phyloP scores from a whole-genome alignment of 768 basidiomycete genomes.

The Leccinum sublutescens region DNA sequence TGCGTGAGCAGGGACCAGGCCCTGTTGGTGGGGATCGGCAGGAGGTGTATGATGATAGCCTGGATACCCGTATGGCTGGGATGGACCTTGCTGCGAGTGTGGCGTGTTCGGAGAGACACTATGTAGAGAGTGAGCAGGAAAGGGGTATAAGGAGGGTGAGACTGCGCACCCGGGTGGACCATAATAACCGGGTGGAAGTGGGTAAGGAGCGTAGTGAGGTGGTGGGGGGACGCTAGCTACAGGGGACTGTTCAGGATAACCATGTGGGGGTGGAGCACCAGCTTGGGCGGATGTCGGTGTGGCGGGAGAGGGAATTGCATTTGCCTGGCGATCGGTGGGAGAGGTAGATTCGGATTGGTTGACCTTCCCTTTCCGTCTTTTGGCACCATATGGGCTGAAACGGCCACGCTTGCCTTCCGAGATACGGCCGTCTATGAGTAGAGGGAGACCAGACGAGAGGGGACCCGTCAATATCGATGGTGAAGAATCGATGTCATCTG shows the following conservation, averaged over 20 bases:
- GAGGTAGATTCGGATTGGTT: constrained; percentile 29
- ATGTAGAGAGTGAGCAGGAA: constrained; percentile 14
- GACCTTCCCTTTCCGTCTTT: constrained; percentile 40
- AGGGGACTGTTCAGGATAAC: constrained; percentile 30
- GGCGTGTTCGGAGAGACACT: constrained; percentile 23
- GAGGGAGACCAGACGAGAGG: constrained; percentile 45
- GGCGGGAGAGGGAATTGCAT: constrained; percentile 28
- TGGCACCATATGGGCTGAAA: constrained; percentile 43
- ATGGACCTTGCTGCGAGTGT: constrained; percentile 23
- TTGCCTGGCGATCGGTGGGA: constrained; percentile 29
- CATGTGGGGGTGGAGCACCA: constrained; percentile 24
- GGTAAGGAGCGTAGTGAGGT: constrained; percentile 34
- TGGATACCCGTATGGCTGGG: constrained; percentile 27
- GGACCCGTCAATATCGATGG: constrained; percentile 41
- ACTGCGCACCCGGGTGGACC: constrained; percentile 25
- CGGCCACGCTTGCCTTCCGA: constrained; percentile 46
- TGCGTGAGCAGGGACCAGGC: constrained; percentile 16
- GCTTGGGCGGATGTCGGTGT: constrained; percentile 29
- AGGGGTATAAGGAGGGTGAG: constrained; percentile 1
- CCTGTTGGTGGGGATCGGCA: constrained; percentile 29
- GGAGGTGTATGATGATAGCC: constrained; percentile 21
- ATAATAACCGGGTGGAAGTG: constrained; percentile 34
- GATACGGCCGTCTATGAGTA: constrained; percentile 47
- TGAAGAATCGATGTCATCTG: constrained; percentile 62
- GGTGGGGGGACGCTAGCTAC: constrained; percentile 25